Evolutionary conservation across 1,284 basidiomycete genomes (phyloP).

Genomic region (Schizophyllum commune): DNA sequence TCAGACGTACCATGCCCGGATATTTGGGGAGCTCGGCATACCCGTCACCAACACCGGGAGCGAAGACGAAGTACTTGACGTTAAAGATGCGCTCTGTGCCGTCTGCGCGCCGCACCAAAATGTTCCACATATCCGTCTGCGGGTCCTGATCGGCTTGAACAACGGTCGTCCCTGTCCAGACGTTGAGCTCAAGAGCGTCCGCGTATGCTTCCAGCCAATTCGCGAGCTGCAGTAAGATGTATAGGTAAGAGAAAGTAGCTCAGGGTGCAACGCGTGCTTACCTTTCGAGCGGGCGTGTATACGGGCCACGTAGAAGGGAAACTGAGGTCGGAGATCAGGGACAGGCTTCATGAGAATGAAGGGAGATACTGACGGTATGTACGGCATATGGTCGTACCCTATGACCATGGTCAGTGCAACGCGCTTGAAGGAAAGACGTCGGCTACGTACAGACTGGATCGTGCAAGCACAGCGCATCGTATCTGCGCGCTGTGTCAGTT

Average conservation of each 20-base stretch:
- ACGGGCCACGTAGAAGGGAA: conserved; percentile 58
- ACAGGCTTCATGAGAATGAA: conserved; percentile 3
- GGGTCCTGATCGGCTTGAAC: conserved; percentile 36
- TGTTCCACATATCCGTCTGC: conserved; percentile 45
- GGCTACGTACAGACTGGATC: conserved; percentile 46
- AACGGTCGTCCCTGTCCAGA: conserved; percentile 55
- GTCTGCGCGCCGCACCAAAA: conserved; percentile 39
- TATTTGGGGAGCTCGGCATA: conserved; percentile 40
- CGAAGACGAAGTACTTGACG: conserved; percentile 52
- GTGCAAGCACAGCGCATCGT: conserved; percentile 53
- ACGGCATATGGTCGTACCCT: conserved; percentile 55
- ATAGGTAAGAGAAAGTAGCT: background rate
- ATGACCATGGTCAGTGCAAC: background rate
- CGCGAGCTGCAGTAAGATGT: conserved; percentile 36
- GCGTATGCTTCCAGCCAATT: conserved; percentile 68
- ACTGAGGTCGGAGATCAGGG: conserved; percentile 19
- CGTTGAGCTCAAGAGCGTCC: conserved; percentile 54
- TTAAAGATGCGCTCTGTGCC: conserved; percentile 40
- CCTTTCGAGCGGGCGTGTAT: conserved; percentile 49
- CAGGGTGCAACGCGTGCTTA: conserved; percentile 10
- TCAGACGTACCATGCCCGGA: conserved; percentile 24
- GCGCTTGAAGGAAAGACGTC: background rate
- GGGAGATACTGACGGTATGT: conserved; percentile 35
- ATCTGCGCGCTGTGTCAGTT: conserved; percentile 22
- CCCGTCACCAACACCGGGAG: conserved; percentile 51